These are phyloP conservation scores for Vicia villosa DNA, from an alignment of 306 rosid species.

Conservation along the genomic window DNA sequence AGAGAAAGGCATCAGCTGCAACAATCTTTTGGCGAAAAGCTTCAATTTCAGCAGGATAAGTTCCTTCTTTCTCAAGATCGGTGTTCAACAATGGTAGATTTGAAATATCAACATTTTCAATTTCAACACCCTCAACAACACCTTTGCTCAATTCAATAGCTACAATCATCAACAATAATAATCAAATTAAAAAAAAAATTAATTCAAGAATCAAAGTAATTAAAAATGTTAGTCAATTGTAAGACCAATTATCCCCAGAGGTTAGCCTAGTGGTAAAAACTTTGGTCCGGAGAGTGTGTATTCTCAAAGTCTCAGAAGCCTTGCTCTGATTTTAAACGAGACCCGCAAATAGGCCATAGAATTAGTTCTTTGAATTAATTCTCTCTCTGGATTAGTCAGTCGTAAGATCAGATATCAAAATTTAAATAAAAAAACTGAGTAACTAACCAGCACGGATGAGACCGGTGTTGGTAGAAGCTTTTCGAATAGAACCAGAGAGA, in stretches of 20 bases:
- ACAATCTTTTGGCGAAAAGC: constrained; percentile 61
- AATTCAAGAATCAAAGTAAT: neutral
- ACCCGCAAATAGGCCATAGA: no score
- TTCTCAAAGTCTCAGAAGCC: no score
- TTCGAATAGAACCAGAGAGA: constrained; percentile 64
- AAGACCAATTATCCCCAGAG: no score
- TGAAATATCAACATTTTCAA: constrained; percentile 62
- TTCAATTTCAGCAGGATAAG: constrained; percentile 55
- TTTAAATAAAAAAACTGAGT: neutral
- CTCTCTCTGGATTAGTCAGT: no score
- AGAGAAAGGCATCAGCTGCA: constrained; percentile 62
- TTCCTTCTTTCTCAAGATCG: constrained; percentile 64
- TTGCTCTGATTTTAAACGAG: no score
- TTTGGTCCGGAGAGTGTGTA: no score
- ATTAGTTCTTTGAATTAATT: no score
- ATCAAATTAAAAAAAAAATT: neutral
- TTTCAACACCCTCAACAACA: constrained; percentile 43
- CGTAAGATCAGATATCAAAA: no score
- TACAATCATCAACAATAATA: constrained; percentile 6
- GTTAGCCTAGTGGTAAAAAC: no score
- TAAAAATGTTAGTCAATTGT: neutral
- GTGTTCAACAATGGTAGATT: constrained; percentile 65
- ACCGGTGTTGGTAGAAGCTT: constrained; percentile 59
- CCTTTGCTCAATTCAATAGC: constrained; percentile 60
- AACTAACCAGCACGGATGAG: constrained; percentile 63